These are phyloP conservation scores for Chamaecrista fasciculata DNA, from an alignment of 306 rosid genomes.

Conservation along the genomic window DNA sequence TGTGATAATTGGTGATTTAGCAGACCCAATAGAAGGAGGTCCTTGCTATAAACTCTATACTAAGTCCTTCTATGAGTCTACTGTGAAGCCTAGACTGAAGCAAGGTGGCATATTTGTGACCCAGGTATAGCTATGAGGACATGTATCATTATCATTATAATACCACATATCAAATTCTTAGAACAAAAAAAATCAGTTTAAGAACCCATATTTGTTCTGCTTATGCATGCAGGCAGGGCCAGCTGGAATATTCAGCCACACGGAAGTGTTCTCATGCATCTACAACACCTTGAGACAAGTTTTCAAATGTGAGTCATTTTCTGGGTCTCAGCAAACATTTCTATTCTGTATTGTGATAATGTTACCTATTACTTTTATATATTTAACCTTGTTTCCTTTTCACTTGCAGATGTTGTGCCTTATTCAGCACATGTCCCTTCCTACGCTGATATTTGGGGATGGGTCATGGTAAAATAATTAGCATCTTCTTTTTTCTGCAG, in stretches of 20 bases:
- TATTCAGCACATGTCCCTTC: slow-evolving; percentile 91
- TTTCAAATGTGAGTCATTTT: slow-evolving; percentile 68
- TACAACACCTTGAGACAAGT: slow-evolving; percentile 84
- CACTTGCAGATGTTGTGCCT: slow-evolving; percentile 82
- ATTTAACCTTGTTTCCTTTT: slow-evolving; percentile 5
- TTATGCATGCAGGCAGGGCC: slow-evolving; percentile 71
- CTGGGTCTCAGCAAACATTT: not conserved
- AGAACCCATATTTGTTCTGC: slow-evolving; percentile 8
- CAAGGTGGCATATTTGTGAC: slow-evolving; percentile 90
- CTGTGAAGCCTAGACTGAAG: slow-evolving; percentile 75
- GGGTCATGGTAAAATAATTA: slow-evolving; percentile 65
- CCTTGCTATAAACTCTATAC: slow-evolving; percentile 97
- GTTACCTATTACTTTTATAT: not conserved
- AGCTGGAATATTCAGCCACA: slow-evolving; percentile 93
- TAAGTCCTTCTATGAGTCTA: slow-evolving; percentile 80
- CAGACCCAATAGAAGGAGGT: slow-evolving; percentile 96
- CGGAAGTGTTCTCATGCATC: slow-evolving; percentile 85
- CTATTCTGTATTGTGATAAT: not conserved
- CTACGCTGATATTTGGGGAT: slow-evolving; percentile 94
- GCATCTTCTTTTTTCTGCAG: no score
- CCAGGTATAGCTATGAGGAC: slow-evolving; percentile 47
- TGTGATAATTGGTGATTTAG: slow-evolving; percentile 88
- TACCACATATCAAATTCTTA: not conserved
- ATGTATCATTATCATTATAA: no score
- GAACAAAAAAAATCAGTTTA: not conserved